Conservation (phyloP, 192 early-diverging fungal species). For the Coemansia sp. region DNA sequence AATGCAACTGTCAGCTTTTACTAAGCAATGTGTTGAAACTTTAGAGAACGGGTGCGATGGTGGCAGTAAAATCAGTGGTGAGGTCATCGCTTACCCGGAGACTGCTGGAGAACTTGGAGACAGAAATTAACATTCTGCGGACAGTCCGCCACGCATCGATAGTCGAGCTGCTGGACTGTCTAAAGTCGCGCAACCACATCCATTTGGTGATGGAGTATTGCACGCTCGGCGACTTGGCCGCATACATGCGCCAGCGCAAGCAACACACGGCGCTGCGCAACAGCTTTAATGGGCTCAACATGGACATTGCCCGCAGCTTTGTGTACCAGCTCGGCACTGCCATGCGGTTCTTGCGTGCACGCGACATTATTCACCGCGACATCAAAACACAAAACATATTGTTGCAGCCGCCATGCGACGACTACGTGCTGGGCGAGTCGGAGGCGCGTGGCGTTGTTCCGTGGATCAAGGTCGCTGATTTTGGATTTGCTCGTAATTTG, state of each 20-base stretch:
- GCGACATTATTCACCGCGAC: slow-evolving; percentile 92
- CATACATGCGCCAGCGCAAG: slow-evolving; percentile 76
- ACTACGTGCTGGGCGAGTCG: slow-evolving; percentile 47
- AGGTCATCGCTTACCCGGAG: slow-evolving; percentile 87
- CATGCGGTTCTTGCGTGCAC: slow-evolving; percentile 81
- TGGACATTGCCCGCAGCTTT: slow-evolving; percentile 81
- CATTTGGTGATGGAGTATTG: slow-evolving; percentile 99
- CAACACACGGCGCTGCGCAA: slow-evolving; percentile 55
- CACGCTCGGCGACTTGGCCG: slow-evolving; percentile 87
- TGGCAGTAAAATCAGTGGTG: slow-evolving; percentile 91
- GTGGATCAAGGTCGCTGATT: slow-evolving; percentile 91
- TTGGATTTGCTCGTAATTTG: slow-evolving; percentile 94
- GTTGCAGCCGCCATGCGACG: slow-evolving; percentile 58
- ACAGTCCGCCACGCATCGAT: slow-evolving; percentile 81
- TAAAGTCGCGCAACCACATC: slow-evolving; percentile 91
- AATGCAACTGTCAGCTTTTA: neutral
- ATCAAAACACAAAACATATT: slow-evolving; percentile 96
- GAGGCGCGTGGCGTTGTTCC: slow-evolving; percentile 56
- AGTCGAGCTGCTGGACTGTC: slow-evolving; percentile 85
- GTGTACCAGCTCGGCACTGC: slow-evolving; percentile 77
- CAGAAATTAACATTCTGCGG: slow-evolving; percentile 92
- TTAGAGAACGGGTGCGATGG: slow-evolving; percentile 59
- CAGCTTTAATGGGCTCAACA: slow-evolving; percentile 75
- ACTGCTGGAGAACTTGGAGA: slow-evolving; percentile 90
- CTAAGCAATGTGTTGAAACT: slow-evolving; percentile 1